Conservation (phyloP, 164 flowering plant genomes). For the Aristolochia fimbriata region DNA sequence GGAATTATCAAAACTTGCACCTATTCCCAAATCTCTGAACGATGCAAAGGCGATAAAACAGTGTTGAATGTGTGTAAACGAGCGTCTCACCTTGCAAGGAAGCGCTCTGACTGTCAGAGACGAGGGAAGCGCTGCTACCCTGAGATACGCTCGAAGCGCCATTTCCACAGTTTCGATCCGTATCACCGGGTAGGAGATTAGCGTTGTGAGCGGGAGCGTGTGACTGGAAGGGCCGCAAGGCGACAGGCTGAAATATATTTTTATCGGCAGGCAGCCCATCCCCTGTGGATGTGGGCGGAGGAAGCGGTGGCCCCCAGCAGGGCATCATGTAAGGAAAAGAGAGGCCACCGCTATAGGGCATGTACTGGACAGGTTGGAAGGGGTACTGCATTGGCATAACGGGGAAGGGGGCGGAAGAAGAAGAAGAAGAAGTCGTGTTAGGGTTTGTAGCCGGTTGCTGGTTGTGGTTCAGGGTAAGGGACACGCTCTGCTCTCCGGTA, state of each 20-base stretch:
- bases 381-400: conserved; percentile 6
- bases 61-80: too few species aligned
- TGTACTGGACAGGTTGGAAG: conserved; percentile 5
- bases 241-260: conserved; percentile 9
- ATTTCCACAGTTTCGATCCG: not conserved
- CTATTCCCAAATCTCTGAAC: too few species aligned
- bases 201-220: not conserved
- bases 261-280: not conserved
- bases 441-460: conserved; percentile 4
- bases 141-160: conserved; percentile 1
- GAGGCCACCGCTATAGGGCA: conserved; percentile 13
- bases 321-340: conserved; percentile 17
- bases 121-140: conserved; percentile 9
- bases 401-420: not conserved
- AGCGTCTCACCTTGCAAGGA: conserved; percentile 6
- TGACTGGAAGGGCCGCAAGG: conserved; percentile 7
- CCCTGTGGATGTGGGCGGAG: not conserved
- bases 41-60: too few species aligned
- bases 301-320: conserved; percentile 3
- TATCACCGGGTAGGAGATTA: not conserved
- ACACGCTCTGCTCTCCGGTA: not conserved
- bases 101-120: conserved; percentile 8
- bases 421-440: not conserved
- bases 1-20: not conserved
- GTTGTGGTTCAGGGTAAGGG: not conserved